Conservation (phyloP, 352 stramenopile species). For the Poterioochromonas sp. region DNA sequence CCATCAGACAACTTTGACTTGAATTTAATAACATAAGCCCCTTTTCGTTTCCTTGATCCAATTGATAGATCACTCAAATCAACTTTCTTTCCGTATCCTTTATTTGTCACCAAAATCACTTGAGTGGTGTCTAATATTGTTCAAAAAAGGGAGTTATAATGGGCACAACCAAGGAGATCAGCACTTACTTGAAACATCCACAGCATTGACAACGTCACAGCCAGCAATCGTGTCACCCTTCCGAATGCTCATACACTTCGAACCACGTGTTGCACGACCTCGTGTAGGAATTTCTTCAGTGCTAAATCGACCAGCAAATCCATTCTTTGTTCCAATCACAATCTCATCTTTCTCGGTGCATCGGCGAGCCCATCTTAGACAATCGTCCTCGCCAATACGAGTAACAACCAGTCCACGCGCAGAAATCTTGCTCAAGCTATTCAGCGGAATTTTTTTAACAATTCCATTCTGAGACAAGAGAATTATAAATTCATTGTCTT, state of each 20-base stretch:
- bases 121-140: constrained; percentile 45
- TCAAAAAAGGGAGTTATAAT: not conserved
- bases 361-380: constrained; percentile 53
- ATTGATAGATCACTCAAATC: constrained; percentile 51
- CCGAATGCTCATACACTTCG: constrained; percentile 60
- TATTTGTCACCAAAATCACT: constrained; percentile 57
- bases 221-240: constrained; percentile 61
- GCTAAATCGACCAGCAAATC: not conserved
- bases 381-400: constrained; percentile 55
- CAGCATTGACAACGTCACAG: constrained; percentile 53
- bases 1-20: constrained; percentile 27
- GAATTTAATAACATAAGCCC: constrained; percentile 66
- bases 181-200: not conserved
- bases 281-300: constrained; percentile 45
- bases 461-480: constrained; percentile 60
- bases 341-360: not conserved
- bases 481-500: constrained; percentile 60
- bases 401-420: constrained; percentile 62
- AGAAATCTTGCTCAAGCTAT: constrained; percentile 58
- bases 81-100: constrained; percentile 64
- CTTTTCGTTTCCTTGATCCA: constrained; percentile 56
- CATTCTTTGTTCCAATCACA: constrained; percentile 18
- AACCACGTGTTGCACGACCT: constrained; percentile 52
- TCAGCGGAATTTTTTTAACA: constrained; percentile 68
- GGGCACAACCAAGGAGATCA: not conserved